Evolutionary conservation across 768 basidiomycete species (phyloP).

Genomic region (Paxillus ammoniavirescens): DNA sequence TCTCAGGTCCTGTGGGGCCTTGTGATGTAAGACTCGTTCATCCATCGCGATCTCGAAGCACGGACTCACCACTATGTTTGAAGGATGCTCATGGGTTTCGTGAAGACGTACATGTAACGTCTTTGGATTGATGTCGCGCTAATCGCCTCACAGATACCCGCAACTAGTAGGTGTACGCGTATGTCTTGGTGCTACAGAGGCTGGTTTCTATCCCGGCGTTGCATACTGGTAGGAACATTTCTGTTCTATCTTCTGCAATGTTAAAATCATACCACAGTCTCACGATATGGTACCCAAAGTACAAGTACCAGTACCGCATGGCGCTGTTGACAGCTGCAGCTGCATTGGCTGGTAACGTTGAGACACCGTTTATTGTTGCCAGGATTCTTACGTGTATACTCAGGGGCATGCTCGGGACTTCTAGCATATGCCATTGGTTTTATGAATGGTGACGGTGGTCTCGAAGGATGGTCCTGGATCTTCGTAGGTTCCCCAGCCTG

Average conservation of each 20-base stretch:
- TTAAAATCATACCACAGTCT: slow-evolving; percentile 34
- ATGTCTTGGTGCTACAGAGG: slow-evolving; percentile 64
- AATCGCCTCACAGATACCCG: slow-evolving; percentile 44
- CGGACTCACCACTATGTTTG: background rate
- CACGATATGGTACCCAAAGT: slow-evolving; percentile 67
- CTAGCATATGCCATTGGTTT: slow-evolving; percentile 55
- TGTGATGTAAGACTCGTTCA: slow-evolving; percentile 44
- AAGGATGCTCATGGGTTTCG: slow-evolving; percentile 66
- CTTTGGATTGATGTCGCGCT: background rate
- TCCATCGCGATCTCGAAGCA: background rate
- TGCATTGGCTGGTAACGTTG: slow-evolving; percentile 46
- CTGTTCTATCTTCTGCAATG: no score
- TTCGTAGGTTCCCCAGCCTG: slow-evolving; percentile 40
- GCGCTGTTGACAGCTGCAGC: slow-evolving; percentile 68
- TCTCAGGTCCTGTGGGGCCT: slow-evolving; percentile 60
- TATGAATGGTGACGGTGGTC: slow-evolving; percentile 44
- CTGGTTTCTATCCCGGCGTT: slow-evolving; percentile 72
- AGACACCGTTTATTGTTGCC: background rate
- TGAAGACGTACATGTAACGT: slow-evolving; percentile 47
- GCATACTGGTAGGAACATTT: slow-evolving; percentile 57
- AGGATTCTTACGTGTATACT: slow-evolving; percentile 40
- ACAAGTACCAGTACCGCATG: slow-evolving; percentile 57
- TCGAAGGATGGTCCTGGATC: slow-evolving; percentile 69
- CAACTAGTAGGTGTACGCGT: slow-evolving; percentile 58
- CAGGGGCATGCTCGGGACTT: slow-evolving; percentile 39